phyloP scores from a whole-genome alignment of 139 green algal genomes.

The Tetraselmis striata region DNA sequence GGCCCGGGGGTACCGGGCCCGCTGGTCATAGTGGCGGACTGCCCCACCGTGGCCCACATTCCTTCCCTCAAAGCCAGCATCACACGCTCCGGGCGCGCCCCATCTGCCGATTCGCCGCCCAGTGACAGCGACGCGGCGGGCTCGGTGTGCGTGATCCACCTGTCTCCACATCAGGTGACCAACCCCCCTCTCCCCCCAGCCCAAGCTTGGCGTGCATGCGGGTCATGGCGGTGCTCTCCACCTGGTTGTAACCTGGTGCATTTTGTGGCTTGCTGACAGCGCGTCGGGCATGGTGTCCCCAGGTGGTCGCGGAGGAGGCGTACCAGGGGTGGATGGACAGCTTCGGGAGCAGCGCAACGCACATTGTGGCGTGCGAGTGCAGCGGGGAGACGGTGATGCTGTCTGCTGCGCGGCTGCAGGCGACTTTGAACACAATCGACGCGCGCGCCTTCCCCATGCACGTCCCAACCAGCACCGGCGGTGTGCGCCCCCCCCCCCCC shows the following conservation, averaged over 20 bases:
- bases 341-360: constrained; percentile 13
- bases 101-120: neutral
- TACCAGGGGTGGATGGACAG: constrained; percentile 35
- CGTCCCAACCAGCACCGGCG: neutral
- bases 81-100: constrained; percentile 6
- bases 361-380: constrained; percentile 13
- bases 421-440: constrained; percentile 63
- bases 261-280: no score
- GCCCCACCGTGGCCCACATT: constrained; percentile 46
- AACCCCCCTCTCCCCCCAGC: no score
- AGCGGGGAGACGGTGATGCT: constrained; percentile 14
- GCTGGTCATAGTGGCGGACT: constrained; percentile 78
- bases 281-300: no score
- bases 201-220: no score
- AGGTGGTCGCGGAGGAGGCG: constrained; percentile 21
- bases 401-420: constrained; percentile 37
- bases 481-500: neutral
- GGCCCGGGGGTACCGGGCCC: constrained; percentile 59
- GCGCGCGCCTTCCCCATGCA: constrained; percentile 58
- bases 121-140: neutral
- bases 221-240: no score
- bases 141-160: constrained; percentile 52
- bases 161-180: constrained; percentile 45
- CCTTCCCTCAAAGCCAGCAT: constrained; percentile 24
- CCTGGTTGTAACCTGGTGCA: no score